Percentiles rank a stretch among this genome's conserved stretches.
phyloP scores from a whole-genome alignment of 2,329 filamentous ascomycete species.

The Colletotrichum zoysiae region DNA sequence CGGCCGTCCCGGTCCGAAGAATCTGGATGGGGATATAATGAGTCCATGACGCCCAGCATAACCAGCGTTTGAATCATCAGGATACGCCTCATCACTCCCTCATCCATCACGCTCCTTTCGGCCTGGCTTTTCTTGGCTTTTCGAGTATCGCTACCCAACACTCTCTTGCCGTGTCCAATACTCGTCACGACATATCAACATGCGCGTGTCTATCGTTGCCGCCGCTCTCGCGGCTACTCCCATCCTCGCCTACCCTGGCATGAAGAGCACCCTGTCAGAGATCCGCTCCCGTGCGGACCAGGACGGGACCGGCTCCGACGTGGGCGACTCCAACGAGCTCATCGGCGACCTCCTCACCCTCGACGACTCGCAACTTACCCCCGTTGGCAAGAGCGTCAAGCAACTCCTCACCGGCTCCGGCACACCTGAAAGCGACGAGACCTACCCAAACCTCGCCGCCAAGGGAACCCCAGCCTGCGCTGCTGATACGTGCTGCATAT shows the following conservation, averaged over 20 bases:
- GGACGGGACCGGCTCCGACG: conserved; percentile 25
- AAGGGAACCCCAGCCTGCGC: conserved; percentile 48
- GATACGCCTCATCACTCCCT: conserved; percentile 20
- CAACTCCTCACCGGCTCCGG: conserved; percentile 51
- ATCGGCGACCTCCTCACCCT: conserved; percentile 56
- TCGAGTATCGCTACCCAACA: not conserved
- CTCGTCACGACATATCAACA: conserved; percentile 21
- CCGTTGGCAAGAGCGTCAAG: conserved; percentile 53
- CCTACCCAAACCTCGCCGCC: conserved; percentile 42
- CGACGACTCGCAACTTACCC: conserved; percentile 48
- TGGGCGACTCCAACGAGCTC: conserved; percentile 37
- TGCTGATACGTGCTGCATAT: conserved; percentile 59
- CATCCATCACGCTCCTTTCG: conserved; percentile 6
- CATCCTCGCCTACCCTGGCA: conserved; percentile 41
- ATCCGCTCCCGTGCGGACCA: conserved; percentile 40
- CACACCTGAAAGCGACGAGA: conserved; percentile 45
- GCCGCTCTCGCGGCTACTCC: conserved; percentile 37
- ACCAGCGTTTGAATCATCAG: conserved; percentile 8
- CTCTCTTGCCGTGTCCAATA: not conserved
- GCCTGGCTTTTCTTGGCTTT: conserved; percentile 6
- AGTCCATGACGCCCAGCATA: conserved; percentile 1
- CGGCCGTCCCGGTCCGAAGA: not conserved
- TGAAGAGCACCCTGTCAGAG: conserved; percentile 42
- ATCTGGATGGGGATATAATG: conserved; percentile 31
- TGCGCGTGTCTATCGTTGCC: conserved; percentile 34